phyloP scores from a whole-genome alignment of 1,139 yeast genomes.

The Pichia inconspicua region DNA sequence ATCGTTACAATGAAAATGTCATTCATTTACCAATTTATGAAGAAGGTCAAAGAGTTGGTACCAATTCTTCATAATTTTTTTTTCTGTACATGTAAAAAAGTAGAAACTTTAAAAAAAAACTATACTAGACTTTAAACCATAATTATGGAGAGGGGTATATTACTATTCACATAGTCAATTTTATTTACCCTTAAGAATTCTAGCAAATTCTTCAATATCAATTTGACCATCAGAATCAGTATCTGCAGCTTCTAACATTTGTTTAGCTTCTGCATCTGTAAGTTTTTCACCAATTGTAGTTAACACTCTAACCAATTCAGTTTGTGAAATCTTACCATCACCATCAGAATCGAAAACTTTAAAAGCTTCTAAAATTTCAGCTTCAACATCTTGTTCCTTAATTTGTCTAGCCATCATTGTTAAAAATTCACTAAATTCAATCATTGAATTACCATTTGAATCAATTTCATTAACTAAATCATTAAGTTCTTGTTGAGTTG shows the following conservation, averaged over 20 bases:
- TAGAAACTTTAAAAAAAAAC: too few species aligned
- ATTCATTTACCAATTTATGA: conserved; percentile 15
- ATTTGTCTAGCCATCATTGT: conserved; percentile 84
- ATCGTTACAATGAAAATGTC: conserved; percentile 9
- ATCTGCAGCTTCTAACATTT: conserved; percentile 94
- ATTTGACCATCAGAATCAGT: conserved; percentile 94
- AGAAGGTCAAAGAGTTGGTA: neutral
- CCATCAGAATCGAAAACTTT: conserved; percentile 90
- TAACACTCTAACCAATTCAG: conserved; percentile 92
- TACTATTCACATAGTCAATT: neutral
- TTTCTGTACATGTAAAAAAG: neutral
- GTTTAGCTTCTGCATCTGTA: conserved; percentile 92
- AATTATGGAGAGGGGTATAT: too few species aligned
- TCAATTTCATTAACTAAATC: conserved; percentile 97
- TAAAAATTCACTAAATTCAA: conserved; percentile 76
- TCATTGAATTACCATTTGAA: conserved; percentile 87
- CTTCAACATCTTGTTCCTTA: conserved; percentile 88
- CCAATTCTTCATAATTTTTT: neutral
- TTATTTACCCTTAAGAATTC: conserved; percentile 29
- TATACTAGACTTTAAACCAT: too few species aligned
- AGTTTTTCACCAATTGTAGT: conserved; percentile 95
- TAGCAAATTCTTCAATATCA: conserved; percentile 84
- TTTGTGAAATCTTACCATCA: conserved; percentile 92
- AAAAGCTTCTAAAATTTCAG: conserved; percentile 94
- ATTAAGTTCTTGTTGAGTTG: conserved; percentile 89